phyloP scores from a whole-genome alignment of 148 eudicot species.

The Silene latifolia region DNA sequence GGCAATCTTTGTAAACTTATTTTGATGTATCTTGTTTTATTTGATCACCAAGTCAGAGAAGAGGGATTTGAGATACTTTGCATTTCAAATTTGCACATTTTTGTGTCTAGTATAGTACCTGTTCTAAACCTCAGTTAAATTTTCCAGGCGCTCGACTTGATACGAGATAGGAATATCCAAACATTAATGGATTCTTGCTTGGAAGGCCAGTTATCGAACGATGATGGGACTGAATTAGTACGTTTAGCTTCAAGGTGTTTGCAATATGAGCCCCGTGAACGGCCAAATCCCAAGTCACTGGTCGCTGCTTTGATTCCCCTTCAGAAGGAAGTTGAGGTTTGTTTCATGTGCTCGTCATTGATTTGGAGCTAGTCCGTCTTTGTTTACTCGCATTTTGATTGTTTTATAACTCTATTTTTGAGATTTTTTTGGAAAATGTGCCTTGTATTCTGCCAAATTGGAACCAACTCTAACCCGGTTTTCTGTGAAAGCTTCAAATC shows the following conservation, averaged over 20 bases:
- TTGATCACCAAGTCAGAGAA: not conserved
- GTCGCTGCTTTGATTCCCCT: conserved; percentile 82
- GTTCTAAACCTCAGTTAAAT: conserved; percentile 17
- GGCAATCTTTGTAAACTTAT: not conserved
- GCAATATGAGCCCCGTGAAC: conserved; percentile 91
- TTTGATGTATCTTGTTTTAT: not conserved
- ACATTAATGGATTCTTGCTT: conserved; percentile 88
- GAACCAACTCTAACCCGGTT: not conserved
- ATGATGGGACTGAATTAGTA: conserved; percentile 83
- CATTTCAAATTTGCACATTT: not conserved
- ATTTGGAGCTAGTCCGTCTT: not conserved
- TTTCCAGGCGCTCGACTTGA: conserved; percentile 90
- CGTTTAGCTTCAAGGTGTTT: conserved; percentile 87
- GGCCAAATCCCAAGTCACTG: conserved; percentile 77
- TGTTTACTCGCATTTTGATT: not conserved
- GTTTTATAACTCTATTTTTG: not conserved
- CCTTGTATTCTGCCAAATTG: not conserved
- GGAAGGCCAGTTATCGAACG: conserved; percentile 82
- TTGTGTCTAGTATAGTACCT: conserved; percentile 4
- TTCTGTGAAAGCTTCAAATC: too few relatives aligned
- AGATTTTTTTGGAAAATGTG: not conserved
- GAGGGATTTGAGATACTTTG: not conserved
- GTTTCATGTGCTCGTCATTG: conserved; percentile 1
- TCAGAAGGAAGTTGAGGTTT: conserved; percentile 85
- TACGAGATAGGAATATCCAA: conserved; percentile 82